Conservation (phyloP, 192 early-diverging fungal species). For the Coemansia sp. region DNA sequence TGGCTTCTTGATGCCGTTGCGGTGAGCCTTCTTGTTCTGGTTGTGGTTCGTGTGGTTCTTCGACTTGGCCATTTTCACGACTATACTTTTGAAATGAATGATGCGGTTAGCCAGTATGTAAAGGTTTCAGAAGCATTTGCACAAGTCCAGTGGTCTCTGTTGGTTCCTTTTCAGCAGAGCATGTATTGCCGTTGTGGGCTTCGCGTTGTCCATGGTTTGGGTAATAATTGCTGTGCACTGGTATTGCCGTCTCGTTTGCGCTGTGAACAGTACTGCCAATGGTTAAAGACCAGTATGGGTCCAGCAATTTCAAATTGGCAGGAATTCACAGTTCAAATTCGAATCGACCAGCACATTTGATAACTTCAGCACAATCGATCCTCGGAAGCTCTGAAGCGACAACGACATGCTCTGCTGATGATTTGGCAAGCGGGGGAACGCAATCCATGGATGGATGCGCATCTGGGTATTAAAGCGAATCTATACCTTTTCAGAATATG, state of each 20-base stretch:
- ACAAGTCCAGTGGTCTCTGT: background rate
- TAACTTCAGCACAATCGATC: background rate
- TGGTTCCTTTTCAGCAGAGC: background rate
- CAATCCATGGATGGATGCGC: slow-evolving; percentile 14
- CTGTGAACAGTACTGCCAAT: no score
- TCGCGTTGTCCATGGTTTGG: no score
- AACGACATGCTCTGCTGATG: slow-evolving; percentile 2
- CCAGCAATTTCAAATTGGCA: no score
- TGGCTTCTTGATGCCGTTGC: slow-evolving; percentile 99
- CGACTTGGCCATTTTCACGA: slow-evolving; percentile 73
- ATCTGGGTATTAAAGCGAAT: slow-evolving; percentile 4
- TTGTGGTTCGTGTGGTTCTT: slow-evolving; percentile 99
- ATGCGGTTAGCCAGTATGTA: background rate
- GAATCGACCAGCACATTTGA: no score
- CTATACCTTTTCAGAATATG: slow-evolving; percentile 12
- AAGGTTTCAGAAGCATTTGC: background rate
- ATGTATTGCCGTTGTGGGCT: no score
- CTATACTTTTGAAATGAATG: background rate
- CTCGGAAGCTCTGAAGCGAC: background rate
- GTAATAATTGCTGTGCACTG: no score
- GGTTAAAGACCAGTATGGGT: no score
- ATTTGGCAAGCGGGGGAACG: background rate
- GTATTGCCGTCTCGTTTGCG: no score
- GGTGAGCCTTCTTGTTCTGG: slow-evolving; percentile 99
- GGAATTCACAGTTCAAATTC: no score